Evolutionary conservation across 129 eudicot species (phyloP), one percentile per base, ranked within the genome.

Genomic region (Artemisia annua): DNA sequence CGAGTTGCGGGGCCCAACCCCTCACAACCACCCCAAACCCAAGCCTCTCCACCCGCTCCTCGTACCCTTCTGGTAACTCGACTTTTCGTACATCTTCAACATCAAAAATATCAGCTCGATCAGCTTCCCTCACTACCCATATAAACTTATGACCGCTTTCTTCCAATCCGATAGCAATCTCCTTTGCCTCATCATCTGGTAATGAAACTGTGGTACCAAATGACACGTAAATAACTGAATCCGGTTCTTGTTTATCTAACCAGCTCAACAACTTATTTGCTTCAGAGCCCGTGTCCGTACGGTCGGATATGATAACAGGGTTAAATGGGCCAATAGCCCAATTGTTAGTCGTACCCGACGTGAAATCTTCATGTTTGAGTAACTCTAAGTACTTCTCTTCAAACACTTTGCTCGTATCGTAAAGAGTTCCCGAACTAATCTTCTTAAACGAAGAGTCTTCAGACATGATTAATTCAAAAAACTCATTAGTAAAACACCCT

Each of bases 241-340:
- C 43, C 3, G 56, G 59, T 13, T 79, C 75, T 50, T 79, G 83
- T 67, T 73, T 60, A 18, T 79, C 71, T 4, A 79, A 70, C 83
- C 83, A 79, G 1, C 60, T 44, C 14, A 79, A 19, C 24, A 59
- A n/a, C 48, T 68, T 59, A 13, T 48, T 24, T 0, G 63, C 66
- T 58, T 79, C 75, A 0, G 70, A 7, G 66, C 26, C 26, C 1
- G 66, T 1, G 24, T 26, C 66, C 13, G 14, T 71, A 22, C 3
- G 44, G n/a, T 28, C 43, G 7, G 11, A 30, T 35, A 63, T 35
- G 6, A 39, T 3, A 35, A 63, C 68, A 0, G 83, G 83, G 52
- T 79, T 79, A 26, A 79, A 73, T 4, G 83, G 83, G 11, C 83
- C 83, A 43, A 79, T 79, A 6, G 79, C 83, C 83, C 83, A 79